Conservation (phyloP, 768 basidiomycete genomes). For the Trametes sanguinea region DNA sequence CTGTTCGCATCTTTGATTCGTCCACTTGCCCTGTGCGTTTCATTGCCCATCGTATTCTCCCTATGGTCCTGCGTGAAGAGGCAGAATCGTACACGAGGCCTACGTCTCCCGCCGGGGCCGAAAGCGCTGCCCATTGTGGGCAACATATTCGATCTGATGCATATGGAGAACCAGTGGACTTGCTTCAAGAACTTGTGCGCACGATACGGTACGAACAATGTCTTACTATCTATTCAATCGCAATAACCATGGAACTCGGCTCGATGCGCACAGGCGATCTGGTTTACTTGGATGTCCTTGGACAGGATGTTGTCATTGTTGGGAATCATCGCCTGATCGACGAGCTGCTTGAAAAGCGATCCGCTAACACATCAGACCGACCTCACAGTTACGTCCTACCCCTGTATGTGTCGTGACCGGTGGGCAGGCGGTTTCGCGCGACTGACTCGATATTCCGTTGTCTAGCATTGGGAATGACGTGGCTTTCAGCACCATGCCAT, state of each 20-base stretch:
- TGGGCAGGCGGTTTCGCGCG: background rate
- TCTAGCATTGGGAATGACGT: background rate
- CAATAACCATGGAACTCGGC: background rate
- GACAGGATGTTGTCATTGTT: constrained; percentile 6
- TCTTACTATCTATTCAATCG: background rate
- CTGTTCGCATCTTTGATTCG: too few relatives aligned
- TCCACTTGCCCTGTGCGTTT: too few relatives aligned
- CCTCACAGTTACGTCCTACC: constrained; percentile 12
- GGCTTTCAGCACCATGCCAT: background rate
- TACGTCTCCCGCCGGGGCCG: constrained; percentile 28
- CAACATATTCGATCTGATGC: constrained; percentile 24
- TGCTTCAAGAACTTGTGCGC: background rate
- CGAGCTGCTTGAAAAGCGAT: constrained; percentile 24
- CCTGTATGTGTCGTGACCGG: constrained; percentile 5
- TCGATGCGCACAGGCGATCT: background rate
- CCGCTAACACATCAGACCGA: constrained; percentile 22
- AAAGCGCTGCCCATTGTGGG: constrained; percentile 26
- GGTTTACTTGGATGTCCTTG: constrained; percentile 3
- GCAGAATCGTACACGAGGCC: background rate
- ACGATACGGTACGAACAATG: background rate
- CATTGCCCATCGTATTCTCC: too few relatives aligned
- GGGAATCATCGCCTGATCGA: background rate
- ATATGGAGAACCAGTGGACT: constrained; percentile 1
- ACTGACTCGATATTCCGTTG: background rate
- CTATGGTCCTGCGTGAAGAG: background rate